Conservation (phyloP, 192 early-diverging fungal genomes). For the Entomortierella lignicola region DNA sequence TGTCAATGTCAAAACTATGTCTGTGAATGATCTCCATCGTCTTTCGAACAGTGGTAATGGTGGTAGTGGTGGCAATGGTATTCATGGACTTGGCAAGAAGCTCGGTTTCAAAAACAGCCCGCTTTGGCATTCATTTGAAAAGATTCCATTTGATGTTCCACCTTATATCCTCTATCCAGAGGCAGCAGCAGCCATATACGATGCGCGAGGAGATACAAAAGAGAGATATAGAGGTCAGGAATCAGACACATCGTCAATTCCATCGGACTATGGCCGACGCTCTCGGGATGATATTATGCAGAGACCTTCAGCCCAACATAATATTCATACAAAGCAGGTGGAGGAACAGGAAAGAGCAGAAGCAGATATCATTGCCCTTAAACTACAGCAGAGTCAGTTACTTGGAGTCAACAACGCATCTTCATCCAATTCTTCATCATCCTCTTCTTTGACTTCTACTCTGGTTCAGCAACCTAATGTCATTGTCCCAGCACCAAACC, state of each 20-base stretch:
- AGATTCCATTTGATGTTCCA: conserved; percentile 52
- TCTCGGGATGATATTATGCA: conserved; percentile 37
- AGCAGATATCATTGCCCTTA: conserved; percentile 11
- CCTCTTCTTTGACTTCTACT: conserved; percentile 4
- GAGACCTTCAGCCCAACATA: conserved; percentile 28
- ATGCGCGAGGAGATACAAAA: conserved; percentile 6
- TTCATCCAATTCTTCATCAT: conserved; percentile 12
- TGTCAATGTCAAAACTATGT: conserved; percentile 42
- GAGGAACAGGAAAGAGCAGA: conserved; percentile 35
- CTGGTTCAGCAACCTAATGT: not conserved
- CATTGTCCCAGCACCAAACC: not conserved
- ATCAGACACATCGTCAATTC: too few species aligned
- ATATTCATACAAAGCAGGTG: conserved; percentile 23
- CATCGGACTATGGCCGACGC: not conserved
- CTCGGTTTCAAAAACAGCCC: conserved; percentile 19
- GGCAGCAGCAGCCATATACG: conserved; percentile 25
- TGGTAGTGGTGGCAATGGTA: not conserved
- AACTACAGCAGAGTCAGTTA: not conserved
- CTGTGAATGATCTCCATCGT: conserved; percentile 36
- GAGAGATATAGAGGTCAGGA: not conserved
- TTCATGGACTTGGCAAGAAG: conserved; percentile 23
- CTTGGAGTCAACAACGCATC: not conserved
- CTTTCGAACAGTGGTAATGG: conserved; percentile 11
- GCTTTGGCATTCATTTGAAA: conserved; percentile 52
- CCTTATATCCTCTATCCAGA: conserved; percentile 39